These are phyloP conservation scores for Pseudocercospora pini-densiflorae DNA, from an alignment of 2,329 filamentous ascomycete species.

Conservation along the genomic window DNA sequence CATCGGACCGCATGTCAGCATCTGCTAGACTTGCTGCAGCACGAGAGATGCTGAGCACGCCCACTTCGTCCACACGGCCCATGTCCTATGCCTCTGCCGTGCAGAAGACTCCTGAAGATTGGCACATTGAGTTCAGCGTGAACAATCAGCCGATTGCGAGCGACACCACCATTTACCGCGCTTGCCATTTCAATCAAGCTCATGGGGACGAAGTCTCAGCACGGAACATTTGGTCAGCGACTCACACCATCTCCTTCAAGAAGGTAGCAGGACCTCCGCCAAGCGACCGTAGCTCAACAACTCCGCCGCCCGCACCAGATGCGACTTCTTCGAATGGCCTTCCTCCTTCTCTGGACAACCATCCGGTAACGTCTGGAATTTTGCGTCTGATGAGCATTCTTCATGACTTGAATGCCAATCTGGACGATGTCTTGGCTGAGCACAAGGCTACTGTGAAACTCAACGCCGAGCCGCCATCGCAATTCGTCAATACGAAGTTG, in stretches of 20 bases:
- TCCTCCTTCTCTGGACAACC: slow-evolving; percentile 79
- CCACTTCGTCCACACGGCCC: slow-evolving; percentile 60
- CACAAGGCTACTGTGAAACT: slow-evolving; percentile 67
- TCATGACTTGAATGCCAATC: slow-evolving; percentile 89
- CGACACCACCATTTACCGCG: slow-evolving; percentile 94
- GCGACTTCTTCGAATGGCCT: slow-evolving; percentile 62
- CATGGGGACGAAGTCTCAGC: slow-evolving; percentile 67
- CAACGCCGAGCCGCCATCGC: slow-evolving; percentile 80
- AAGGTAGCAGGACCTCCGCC: slow-evolving; percentile 79
- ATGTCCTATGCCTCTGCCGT: slow-evolving; percentile 86
- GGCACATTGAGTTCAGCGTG: slow-evolving; percentile 96
- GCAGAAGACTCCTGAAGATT: slow-evolving; percentile 82
- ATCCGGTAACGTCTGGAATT: slow-evolving; percentile 84
- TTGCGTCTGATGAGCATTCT: slow-evolving; percentile 85
- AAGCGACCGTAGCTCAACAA: slow-evolving; percentile 58
- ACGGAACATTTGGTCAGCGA: slow-evolving; percentile 84
- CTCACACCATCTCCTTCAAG: slow-evolving; percentile 91
- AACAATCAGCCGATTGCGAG: slow-evolving; percentile 82
- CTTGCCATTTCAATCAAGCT: slow-evolving; percentile 75
- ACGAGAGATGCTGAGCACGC: slow-evolving; percentile 45
- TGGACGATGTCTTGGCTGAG: slow-evolving; percentile 86
- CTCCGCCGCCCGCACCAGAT: slow-evolving; percentile 55
- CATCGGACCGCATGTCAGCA: slow-evolving; percentile 37
- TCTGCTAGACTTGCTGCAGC: slow-evolving; percentile 39
- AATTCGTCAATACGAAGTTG: slow-evolving; percentile 98